Conservation (phyloP, 768 basidiomycete genomes). For the Psilocybe cyanescens region DNA sequence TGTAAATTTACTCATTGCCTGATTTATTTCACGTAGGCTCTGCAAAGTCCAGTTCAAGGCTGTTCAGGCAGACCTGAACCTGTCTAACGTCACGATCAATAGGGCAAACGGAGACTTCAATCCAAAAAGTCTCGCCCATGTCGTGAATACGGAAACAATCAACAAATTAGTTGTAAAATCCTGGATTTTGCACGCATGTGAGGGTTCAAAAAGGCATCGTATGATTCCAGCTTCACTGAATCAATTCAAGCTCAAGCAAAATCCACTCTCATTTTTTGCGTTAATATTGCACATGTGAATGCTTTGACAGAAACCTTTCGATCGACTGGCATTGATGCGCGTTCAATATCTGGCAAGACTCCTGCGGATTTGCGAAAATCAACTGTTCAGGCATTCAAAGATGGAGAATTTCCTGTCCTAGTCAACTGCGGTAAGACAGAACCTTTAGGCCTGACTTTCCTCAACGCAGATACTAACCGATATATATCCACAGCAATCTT, state of each 20-base stretch:
- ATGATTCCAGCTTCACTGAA: slow-evolving; percentile 1
- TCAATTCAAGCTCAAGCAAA: slow-evolving; percentile 55
- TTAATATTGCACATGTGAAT: slow-evolving; percentile 80
- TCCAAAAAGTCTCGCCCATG: slow-evolving; percentile 73
- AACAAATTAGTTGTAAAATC: slow-evolving; percentile 80
- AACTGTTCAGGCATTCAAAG: slow-evolving; percentile 68
- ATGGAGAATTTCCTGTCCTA: slow-evolving; percentile 80
- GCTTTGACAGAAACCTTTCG: slow-evolving; percentile 76
- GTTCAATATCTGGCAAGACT: slow-evolving; percentile 76
- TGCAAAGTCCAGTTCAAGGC: slow-evolving; percentile 86
- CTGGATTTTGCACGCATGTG: slow-evolving; percentile 88
- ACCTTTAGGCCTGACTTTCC: not conserved
- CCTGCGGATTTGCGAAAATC: slow-evolving; percentile 63
- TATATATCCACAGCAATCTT: slow-evolving; percentile 62
- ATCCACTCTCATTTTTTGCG: slow-evolving; percentile 93
- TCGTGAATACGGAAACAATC: slow-evolving; percentile 79
- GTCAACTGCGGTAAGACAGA: slow-evolving; percentile 77
- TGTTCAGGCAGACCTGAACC: slow-evolving; percentile 74
- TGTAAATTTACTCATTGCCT: not conserved
- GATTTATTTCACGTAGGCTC: slow-evolving; percentile 52
- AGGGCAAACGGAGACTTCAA: slow-evolving; percentile 80
- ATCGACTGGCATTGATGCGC: slow-evolving; percentile 79
- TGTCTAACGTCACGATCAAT: slow-evolving; percentile 70
- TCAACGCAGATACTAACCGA: not conserved
- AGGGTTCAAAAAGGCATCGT: slow-evolving; percentile 21